Evolutionary conservation across 768 basidiomycete genomes (phyloP).

Genomic region (Tubosaeta sp.): DNA sequence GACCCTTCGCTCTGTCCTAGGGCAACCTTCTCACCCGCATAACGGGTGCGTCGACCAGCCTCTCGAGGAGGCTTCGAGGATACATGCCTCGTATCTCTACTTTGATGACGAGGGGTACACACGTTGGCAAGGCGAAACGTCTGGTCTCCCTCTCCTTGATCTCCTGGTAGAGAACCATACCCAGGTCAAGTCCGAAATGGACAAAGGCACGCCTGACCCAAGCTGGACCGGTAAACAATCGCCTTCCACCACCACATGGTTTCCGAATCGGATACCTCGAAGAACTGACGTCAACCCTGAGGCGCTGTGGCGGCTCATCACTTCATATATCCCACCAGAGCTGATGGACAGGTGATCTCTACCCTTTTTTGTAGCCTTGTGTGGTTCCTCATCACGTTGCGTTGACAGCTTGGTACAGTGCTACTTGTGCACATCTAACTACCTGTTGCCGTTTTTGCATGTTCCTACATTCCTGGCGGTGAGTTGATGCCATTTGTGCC

Average conservation of each 20-base stretch:
- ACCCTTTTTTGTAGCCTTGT: slow-evolving; percentile 5
- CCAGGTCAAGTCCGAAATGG: slow-evolving; percentile 34
- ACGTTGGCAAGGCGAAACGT: slow-evolving; percentile 90
- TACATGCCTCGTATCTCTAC: slow-evolving; percentile 79
- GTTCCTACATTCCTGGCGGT: slow-evolving; percentile 85
- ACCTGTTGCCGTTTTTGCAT: slow-evolving; percentile 88
- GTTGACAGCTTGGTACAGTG: slow-evolving; percentile 66
- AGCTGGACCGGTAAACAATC: slow-evolving; percentile 31
- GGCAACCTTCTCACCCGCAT: slow-evolving; percentile 29
- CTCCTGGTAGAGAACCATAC: slow-evolving; percentile 71
- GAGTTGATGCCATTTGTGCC: slow-evolving; percentile 22
- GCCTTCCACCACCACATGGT: slow-evolving; percentile 55
- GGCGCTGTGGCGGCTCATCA: slow-evolving; percentile 81
- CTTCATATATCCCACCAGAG: slow-evolving; percentile 81
- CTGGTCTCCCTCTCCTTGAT: slow-evolving; percentile 85
- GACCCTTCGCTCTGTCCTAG: slow-evolving; percentile 40
- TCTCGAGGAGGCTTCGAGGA: slow-evolving; percentile 55
- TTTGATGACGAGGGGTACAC: slow-evolving; percentile 86
- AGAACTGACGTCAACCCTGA: slow-evolving; percentile 83
- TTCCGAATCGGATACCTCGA: slow-evolving; percentile 74
- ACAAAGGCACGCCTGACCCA: slow-evolving; percentile 23
- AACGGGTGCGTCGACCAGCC: slow-evolving; percentile 38
- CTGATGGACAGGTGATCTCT: slow-evolving; percentile 83
- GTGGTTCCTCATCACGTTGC: slow-evolving; percentile 13
- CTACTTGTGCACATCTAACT: slow-evolving; percentile 89